Percentiles rank a stretch among this genome's conserved stretches.
phyloP scores from a whole-genome alignment of 345 rosid genomes.

The Salix viminalis region DNA sequence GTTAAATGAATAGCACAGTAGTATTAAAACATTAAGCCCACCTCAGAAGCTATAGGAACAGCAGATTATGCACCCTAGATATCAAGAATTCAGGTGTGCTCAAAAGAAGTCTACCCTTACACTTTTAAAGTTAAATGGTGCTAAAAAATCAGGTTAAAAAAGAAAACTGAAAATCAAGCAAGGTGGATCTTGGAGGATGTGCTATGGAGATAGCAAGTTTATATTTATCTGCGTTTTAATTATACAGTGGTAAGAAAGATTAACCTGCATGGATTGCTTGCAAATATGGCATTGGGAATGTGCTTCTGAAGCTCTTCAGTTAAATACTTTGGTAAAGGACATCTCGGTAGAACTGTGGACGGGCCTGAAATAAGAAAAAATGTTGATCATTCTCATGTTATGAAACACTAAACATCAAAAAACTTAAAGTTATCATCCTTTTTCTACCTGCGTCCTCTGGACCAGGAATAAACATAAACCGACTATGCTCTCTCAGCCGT shows the following conservation, averaged over 20 bases:
- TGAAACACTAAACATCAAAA: not conserved
- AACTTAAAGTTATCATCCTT: not conserved
- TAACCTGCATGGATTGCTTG: slow-evolving; percentile 96
- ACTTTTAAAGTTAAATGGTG: not conserved
- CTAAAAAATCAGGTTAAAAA: not conserved
- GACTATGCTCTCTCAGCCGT: slow-evolving; percentile 69
- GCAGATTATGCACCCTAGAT: not conserved
- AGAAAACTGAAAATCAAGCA: not conserved
- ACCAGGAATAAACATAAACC: slow-evolving; percentile 87
- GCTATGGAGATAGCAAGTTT: not conserved
- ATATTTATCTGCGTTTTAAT: not conserved
- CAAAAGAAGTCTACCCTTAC: not conserved
- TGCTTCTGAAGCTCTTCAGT: slow-evolving; percentile 64
- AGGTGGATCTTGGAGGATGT: not conserved
- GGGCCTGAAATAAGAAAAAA: slow-evolving; percentile 58
- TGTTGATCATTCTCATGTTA: not conserved
- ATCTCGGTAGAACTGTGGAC: slow-evolving; percentile 72
- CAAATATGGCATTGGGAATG: slow-evolving; percentile 76
- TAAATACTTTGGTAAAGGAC: slow-evolving; percentile 70
- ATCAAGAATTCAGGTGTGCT: not conserved
- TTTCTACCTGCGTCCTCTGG: slow-evolving; percentile 82
- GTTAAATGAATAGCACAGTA: slow-evolving; percentile 11
- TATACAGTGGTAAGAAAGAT: slow-evolving; percentile 5
- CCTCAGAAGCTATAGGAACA: not conserved
- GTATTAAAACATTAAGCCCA: slow-evolving; percentile 7